Conservation (phyloP, 495 filamentous ascomycete genomes). For the Hyaloscypha finlandica region DNA sequence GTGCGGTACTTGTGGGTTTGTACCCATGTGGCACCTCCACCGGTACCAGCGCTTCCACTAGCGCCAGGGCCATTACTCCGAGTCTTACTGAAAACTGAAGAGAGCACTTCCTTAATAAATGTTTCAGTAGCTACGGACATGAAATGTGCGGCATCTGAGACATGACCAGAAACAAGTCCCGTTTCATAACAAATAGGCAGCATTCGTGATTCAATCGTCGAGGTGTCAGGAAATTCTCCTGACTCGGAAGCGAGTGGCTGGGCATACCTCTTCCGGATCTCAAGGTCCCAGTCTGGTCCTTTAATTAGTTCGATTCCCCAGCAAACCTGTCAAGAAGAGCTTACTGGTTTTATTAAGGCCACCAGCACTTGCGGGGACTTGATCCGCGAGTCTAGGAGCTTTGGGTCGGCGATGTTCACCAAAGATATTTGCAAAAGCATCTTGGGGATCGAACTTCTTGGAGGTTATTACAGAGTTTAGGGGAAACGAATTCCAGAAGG, state of each 20-base stretch:
- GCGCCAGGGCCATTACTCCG: constrained; percentile 73
- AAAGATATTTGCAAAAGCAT: constrained; percentile 63
- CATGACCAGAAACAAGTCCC: constrained; percentile 74
- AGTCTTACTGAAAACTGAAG: constrained; percentile 74
- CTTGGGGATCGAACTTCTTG: constrained; percentile 64
- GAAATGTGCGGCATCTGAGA: constrained; percentile 73
- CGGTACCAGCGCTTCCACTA: constrained; percentile 55
- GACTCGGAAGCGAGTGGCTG: constrained; percentile 86
- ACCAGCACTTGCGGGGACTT: constrained; percentile 74
- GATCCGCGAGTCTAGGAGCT: constrained; percentile 57
- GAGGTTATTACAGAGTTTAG: constrained; percentile 4
- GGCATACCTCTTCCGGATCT: constrained; percentile 89
- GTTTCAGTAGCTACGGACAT: constrained; percentile 90
- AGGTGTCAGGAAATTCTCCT: constrained; percentile 85
- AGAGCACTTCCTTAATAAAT: constrained; percentile 86
- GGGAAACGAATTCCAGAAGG: neutral
- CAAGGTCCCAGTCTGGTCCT: constrained; percentile 75
- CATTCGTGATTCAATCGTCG: constrained; percentile 82
- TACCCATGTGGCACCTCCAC: constrained; percentile 66
- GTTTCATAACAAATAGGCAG: constrained; percentile 92
- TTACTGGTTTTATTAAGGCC: constrained; percentile 88
- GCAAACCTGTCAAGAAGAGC: constrained; percentile 31
- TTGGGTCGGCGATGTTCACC: constrained; percentile 70
- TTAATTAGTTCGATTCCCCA: constrained; percentile 9
- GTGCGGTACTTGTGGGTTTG: constrained; percentile 76